Conservation (phyloP, 1,284 basidiomycete species). For the Mrakiaceae sp. region DNA sequence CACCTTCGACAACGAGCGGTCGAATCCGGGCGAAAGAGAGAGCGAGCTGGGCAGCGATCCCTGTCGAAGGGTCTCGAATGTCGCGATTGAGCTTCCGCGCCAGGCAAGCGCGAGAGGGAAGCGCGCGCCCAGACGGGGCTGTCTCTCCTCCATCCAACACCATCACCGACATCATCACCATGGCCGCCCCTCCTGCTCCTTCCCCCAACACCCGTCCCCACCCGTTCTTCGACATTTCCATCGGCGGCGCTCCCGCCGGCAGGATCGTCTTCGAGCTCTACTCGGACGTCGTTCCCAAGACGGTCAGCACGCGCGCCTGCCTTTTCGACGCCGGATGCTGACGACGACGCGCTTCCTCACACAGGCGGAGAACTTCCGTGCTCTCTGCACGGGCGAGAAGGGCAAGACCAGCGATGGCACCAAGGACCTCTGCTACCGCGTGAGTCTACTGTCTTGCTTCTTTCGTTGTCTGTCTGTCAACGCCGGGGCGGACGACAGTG, state of each 20-base stretch:
- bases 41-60: no score
- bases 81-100: no score
- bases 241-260: conserved; percentile 47
- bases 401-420: conserved; percentile 36
- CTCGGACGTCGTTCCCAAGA: conserved; percentile 47
- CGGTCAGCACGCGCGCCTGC: conserved; percentile 1
- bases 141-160: no score
- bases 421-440: conserved; percentile 29
- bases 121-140: no score
- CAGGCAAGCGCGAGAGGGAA: no score
- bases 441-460: conserved; percentile 4
- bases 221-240: conserved; percentile 62
- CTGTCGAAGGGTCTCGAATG: no score
- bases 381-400: conserved; percentile 68
- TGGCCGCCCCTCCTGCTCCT: neutral
- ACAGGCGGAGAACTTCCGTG: conserved; percentile 76
- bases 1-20: no score
- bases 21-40: no score
- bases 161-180: neutral
- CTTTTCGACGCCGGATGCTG: neutral
- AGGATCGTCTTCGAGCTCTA: conserved; percentile 75
- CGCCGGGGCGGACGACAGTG: neutral
- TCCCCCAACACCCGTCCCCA: conserved; percentile 26
- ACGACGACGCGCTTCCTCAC: conserved; percentile 29
- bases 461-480: neutral